These are phyloP conservation scores for Tulasnella sp. DNA, from an alignment of 768 basidiomycete species.

Conservation along the genomic window DNA sequence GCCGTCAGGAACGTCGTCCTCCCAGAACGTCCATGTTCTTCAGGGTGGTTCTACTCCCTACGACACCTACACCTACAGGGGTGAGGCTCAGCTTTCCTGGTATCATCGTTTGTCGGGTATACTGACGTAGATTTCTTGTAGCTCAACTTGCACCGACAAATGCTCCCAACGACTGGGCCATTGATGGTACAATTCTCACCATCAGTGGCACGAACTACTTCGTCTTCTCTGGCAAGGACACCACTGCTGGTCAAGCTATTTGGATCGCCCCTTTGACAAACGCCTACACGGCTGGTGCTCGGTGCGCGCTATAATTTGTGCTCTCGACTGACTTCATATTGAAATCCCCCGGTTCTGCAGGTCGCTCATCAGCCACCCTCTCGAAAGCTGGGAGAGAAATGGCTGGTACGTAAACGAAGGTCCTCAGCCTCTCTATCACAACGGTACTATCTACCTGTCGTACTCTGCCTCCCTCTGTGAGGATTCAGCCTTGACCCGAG, in stretches of 20 bases:
- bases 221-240: neutral
- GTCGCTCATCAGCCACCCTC: neutral
- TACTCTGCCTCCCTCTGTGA: neutral
- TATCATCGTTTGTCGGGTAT: no score
- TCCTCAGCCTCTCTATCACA: neutral
- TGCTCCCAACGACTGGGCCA: neutral
- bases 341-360: neutral
- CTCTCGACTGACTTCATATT: neutral
- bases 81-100: neutral
- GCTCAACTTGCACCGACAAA: neutral
- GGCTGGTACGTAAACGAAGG: neutral
- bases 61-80: neutral
- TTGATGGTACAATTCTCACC: neutral
- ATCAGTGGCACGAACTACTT: neutral
- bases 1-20: neutral
- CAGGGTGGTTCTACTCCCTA: neutral
- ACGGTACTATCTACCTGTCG: neutral
- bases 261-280: neutral
- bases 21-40: neutral
- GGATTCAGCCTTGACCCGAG: neutral
- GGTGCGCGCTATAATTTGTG: neutral
- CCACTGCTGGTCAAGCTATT: neutral
- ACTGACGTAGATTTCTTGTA: neutral
- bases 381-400: neutral
- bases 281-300: neutral